Conservation (phyloP, 306 rosid genomes). For the Prunus mongolica region DNA sequence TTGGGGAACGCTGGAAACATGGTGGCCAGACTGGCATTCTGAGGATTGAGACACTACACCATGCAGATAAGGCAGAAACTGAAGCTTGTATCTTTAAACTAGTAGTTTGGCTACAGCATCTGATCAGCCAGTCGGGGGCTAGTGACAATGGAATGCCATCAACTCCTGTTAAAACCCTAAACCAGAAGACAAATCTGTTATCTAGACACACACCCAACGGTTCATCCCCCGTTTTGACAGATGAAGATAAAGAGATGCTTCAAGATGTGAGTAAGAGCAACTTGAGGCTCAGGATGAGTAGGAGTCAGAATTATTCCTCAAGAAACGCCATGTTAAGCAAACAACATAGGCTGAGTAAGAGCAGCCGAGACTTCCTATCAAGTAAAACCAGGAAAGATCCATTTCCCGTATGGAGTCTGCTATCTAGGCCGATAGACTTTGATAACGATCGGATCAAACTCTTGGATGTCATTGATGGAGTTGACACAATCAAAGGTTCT, state of each 20-base stretch:
- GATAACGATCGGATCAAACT: conserved; percentile 58
- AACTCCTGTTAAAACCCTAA: conserved; percentile 36
- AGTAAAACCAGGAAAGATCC: conserved; percentile 41
- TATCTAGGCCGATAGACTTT: conserved; percentile 58
- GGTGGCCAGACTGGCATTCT: conserved; percentile 47
- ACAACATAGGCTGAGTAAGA: conserved; percentile 66
- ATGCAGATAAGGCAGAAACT: conserved; percentile 70
- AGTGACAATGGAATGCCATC: conserved; percentile 55
- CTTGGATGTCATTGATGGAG: conserved; percentile 68
- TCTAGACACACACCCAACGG: conserved; percentile 9
- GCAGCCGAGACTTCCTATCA: conserved; percentile 65
- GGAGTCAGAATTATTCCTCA: conserved; percentile 70
- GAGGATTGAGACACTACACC: conserved; percentile 75
- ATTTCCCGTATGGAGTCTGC: conserved; percentile 40
- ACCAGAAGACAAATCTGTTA: too few relatives aligned
- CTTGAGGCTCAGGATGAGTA: conserved; percentile 63
- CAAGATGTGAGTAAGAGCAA: conserved; percentile 52
- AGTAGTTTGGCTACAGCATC: conserved; percentile 76
- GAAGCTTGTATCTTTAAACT: conserved; percentile 66
- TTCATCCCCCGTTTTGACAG: conserved; percentile 42
- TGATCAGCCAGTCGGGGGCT: conserved; percentile 59
- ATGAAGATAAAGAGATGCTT: conserved; percentile 83
- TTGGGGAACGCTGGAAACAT: conserved; percentile 47
- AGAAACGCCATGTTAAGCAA: conserved; percentile 52
- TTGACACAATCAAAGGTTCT: conserved; percentile 35